phyloP scores from a whole-genome alignment of 2,329 filamentous ascomycete genomes.

The Balansia obtecta region DNA sequence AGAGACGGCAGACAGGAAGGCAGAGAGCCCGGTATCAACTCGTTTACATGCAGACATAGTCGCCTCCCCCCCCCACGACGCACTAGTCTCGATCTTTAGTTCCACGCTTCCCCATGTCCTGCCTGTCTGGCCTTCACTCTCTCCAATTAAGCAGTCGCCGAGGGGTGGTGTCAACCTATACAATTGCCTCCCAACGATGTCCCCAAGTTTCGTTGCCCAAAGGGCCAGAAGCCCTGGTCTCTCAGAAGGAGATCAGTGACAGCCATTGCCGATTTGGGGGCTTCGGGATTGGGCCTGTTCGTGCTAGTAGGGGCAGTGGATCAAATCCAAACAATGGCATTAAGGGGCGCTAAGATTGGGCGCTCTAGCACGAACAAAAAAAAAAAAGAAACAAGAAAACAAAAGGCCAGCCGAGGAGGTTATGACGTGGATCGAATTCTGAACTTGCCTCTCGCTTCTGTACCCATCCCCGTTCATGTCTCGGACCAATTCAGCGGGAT shows the following conservation, averaged over 20 bases:
- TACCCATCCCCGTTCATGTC: not conserved
- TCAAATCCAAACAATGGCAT: not conserved
- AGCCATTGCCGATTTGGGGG: not conserved
- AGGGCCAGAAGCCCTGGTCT: too few species aligned
- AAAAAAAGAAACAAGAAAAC: too few species aligned
- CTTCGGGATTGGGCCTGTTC: not conserved
- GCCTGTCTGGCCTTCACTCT: not conserved
- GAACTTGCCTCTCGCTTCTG: not conserved
- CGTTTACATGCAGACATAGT: not conserved
- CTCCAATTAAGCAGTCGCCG: not conserved
- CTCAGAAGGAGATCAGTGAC: not conserved
- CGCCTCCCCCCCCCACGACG: too few species aligned
- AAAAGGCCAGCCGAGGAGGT: not conserved
- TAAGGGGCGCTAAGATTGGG: not conserved
- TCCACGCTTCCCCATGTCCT: not conserved
- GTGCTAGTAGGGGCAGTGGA: not conserved
- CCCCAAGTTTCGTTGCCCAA: too few species aligned
- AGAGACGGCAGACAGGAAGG: not conserved
- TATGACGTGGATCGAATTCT: not conserved
- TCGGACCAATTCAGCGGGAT: not conserved
- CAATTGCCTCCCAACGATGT: too few species aligned
- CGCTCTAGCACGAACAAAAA: not conserved
- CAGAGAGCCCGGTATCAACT: too few species aligned
- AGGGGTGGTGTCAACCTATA: not conserved
- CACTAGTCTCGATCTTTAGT: not conserved